Evolutionary conservation across 768 basidiomycete species (phyloP).

Genomic region (Hemileccinum rubropunctum): DNA sequence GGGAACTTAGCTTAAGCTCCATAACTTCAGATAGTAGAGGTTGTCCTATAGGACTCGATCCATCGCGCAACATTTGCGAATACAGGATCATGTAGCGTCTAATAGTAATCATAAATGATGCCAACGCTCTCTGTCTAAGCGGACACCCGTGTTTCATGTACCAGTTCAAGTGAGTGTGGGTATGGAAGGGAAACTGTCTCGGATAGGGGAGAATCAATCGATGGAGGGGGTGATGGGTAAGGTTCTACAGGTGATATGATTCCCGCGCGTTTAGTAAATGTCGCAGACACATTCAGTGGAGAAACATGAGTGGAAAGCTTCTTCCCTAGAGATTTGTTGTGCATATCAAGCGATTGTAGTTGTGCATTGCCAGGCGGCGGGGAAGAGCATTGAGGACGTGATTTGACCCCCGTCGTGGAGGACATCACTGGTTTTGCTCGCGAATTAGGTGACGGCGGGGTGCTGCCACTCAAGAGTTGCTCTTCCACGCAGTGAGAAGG

Average conservation of each 20-base stretch:
- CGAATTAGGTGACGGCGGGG: conserved; percentile 22
- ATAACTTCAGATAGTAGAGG: too few species aligned
- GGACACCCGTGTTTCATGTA: conserved; percentile 14
- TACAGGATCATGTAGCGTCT: conserved; percentile 3
- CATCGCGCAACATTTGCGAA: too few species aligned
- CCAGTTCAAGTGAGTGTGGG: conserved; percentile 1
- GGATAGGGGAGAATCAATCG: conserved; percentile 24
- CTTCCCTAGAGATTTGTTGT: conserved; percentile 11
- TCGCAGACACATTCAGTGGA: conserved; percentile 17
- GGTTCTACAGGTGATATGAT: conserved; percentile 34
- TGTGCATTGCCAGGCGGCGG: conserved; percentile 3
- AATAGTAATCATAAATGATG: conserved; percentile 20
- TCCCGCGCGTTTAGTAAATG: conserved; percentile 23
- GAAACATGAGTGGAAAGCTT: conserved; percentile 15
- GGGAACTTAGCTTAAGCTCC: too few species aligned
- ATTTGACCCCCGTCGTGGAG: conserved; percentile 26
- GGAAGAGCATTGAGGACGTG: conserved; percentile 14
- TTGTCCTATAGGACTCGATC: too few species aligned
- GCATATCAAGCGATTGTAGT: conserved; percentile 2
- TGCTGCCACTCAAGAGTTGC: conserved; percentile 43
- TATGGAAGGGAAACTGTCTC: conserved; percentile 15
- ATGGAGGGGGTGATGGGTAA: conserved; percentile 51
- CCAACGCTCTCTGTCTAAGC: conserved; percentile 15
- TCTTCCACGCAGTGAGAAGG: conserved; percentile 67
- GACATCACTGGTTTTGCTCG: conserved; percentile 7